phyloP scores from a whole-genome alignment of 2,329 filamentous ascomycete species.

The Colletotrichum nymphaeae region DNA sequence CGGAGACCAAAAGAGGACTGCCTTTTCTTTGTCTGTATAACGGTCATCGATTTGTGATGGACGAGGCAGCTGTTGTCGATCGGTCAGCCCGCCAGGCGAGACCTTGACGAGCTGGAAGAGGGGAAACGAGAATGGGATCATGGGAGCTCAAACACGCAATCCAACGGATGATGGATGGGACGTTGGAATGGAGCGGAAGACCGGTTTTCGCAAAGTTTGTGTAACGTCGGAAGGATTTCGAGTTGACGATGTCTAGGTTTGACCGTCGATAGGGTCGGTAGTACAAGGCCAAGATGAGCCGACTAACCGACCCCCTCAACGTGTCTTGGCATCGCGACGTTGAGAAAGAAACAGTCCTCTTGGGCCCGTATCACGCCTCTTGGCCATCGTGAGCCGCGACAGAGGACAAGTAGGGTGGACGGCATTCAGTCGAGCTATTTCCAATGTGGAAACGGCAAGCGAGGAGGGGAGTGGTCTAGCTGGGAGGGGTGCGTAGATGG shows the following conservation, averaged over 20 bases:
- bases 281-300: background rate
- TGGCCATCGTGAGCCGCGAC: background rate
- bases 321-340: constrained; percentile 20
- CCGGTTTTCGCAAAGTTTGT: background rate
- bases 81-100: background rate
- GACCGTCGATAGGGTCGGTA: constrained; percentile 20
- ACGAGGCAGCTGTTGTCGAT: background rate
- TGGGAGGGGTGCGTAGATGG: background rate
- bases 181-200: background rate
- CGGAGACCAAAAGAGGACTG: background rate
- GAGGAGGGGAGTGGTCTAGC: background rate
- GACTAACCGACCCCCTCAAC: background rate
- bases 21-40: constrained; percentile 27
- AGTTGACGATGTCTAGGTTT: constrained; percentile 7
- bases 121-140: background rate
- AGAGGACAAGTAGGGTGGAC: background rate
- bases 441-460: constrained; percentile 22
- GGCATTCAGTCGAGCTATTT: constrained; percentile 19
- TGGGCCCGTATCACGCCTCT: background rate
- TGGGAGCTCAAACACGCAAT: background rate
- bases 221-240: background rate
- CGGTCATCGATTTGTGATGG: constrained; percentile 25
- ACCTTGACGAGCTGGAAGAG: background rate
- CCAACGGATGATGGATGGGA: background rate
- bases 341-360: constrained; percentile 28